Evolutionary conservation across 2,329 filamentous ascomycete species (phyloP).

Genomic region (Xylaria digitata): DNA sequence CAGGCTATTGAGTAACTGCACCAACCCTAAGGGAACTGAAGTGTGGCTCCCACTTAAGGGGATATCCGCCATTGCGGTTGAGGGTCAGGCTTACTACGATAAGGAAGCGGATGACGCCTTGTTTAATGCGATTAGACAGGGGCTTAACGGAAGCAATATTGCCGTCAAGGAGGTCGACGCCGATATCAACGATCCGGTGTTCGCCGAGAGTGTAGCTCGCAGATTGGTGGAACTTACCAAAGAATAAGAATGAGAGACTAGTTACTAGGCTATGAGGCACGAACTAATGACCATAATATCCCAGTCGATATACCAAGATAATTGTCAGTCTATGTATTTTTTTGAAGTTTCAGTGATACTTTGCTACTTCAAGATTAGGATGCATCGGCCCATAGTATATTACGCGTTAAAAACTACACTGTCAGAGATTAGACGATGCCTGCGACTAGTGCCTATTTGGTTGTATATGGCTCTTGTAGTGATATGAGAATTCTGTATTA

Average conservation of each 20-base stretch:
- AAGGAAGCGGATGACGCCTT: constrained; percentile 57
- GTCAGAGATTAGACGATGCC: too few species aligned
- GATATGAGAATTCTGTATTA: too few species aligned
- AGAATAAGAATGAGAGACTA: constrained; percentile 3
- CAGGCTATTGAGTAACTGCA: constrained; percentile 60
- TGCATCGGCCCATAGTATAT: too few species aligned
- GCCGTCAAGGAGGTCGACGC: constrained; percentile 60
- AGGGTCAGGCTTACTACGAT: constrained; percentile 65
- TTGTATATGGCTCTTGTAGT: too few species aligned
- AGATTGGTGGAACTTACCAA: constrained; percentile 42
- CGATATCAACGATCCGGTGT: constrained; percentile 63
- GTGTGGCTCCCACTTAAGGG: constrained; percentile 71
- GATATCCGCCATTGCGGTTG: constrained; percentile 68
- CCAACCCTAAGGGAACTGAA: constrained; percentile 57
- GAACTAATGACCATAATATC: background rate
- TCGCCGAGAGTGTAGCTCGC: constrained; percentile 41
- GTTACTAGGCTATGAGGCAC: background rate
- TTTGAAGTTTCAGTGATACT: too few species aligned
- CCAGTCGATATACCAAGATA: background rate
- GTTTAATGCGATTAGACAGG: constrained; percentile 64
- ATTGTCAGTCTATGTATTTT: background rate
- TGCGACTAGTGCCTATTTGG: too few species aligned
- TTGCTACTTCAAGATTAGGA: too few species aligned
- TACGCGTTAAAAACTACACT: too few species aligned
- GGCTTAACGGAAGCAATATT: constrained; percentile 62